Base-by-base conservation (phyloP, 306 rosid genomes). In the Sesbania bispinosa region DNA sequence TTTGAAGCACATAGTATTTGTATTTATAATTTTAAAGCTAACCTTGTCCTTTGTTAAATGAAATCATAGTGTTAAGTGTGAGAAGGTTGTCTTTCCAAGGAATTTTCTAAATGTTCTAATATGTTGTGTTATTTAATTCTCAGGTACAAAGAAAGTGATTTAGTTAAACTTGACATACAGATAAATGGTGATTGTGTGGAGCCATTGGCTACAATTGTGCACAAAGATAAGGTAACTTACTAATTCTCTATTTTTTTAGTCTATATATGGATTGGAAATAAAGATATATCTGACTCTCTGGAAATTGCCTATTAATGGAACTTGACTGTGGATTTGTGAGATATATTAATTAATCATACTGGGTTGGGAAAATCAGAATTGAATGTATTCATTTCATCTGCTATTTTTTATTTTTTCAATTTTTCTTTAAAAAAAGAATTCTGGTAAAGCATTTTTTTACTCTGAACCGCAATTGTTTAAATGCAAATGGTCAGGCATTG, bases 171-270 rank as follows among this genome's bases (percentile, higher is more conserved):
- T 77, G 98, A 93, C 81, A 87, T 93, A 75, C 89, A 81, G 79
- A 93, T 90, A 32, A 90, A 88, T 71, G 93, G 98, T 42, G 97
- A 90, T 42, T 76, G 19, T 33, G 97, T 93, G 74, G 98, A 93
- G 80, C 98, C 97, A 20, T 78, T 93, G 85, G 71, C 97, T 19
- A 90, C 96, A 15, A 93, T 90, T 73, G 96, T 93, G 46, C 98
- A 93, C 83, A 87, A 52, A 62, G 89, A 93, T 67, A 90, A 93
- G 92, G 97, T 90, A 79, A 71, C 15, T 62, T 55, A 15, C 64
- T 19, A 45, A 8, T 2, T 20, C 11, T 61, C 15, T 50, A 0
- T 19, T 69, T 43, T 69, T 71, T 50, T 13, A 39, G 20, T 72
- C 64, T 42, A 23, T 50, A 20, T 11, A 58, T 48, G 41, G 32